phyloP scores from a whole-genome alignment of 2,329 filamentous ascomycete genomes.

The Gliomastix tumulicola region DNA sequence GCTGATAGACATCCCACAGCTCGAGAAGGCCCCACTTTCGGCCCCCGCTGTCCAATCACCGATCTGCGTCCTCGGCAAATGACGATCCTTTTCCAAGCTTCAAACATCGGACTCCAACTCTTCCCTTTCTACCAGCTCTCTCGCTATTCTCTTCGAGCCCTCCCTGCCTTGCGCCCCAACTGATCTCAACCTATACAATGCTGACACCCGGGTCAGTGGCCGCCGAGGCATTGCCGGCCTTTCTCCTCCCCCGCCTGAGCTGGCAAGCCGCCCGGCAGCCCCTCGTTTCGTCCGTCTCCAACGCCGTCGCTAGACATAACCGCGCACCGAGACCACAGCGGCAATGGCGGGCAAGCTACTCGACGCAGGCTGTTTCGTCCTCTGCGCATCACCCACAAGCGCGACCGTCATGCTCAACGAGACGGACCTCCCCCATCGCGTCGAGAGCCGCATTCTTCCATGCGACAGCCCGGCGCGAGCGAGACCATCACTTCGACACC shows the following conservation, averaged over 20 bases:
- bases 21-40: too few relatives aligned
- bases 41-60: background rate
- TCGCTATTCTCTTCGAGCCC: background rate
- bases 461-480: constrained; percentile 46
- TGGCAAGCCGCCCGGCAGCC: constrained; percentile 30
- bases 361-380: constrained; percentile 6
- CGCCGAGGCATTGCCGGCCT: constrained; percentile 39
- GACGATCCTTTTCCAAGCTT: too few relatives aligned
- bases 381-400: too few relatives aligned
- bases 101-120: too few relatives aligned
- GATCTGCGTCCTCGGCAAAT: too few relatives aligned
- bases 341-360: background rate
- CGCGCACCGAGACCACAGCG: background rate
- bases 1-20: too few relatives aligned
- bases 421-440: constrained; percentile 11
- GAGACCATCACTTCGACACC: constrained; percentile 96
- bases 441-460: constrained; percentile 62
- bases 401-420: too few relatives aligned
- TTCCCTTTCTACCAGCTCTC: too few relatives aligned
- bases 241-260: constrained; percentile 49
- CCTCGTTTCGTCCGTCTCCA: constrained; percentile 15
- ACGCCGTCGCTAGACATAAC: background rate
- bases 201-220: constrained; percentile 16
- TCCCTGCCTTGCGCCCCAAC: background rate
- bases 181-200: constrained; percentile 14